Base-by-base conservation (phyloP, 2,329 filamentous ascomycete genomes). In the Davidsoniella eucalypti region DNA sequence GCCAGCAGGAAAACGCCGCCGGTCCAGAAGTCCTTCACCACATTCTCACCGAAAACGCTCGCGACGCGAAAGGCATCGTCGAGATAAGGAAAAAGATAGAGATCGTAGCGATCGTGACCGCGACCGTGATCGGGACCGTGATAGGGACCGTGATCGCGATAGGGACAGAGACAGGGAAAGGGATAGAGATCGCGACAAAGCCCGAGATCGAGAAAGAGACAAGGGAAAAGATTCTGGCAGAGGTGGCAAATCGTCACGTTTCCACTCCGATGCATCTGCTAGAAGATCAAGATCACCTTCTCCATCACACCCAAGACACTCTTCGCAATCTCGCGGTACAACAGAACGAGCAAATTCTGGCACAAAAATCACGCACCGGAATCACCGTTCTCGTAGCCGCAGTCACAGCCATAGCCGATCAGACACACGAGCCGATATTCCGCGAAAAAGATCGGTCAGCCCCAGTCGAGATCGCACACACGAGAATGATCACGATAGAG, bases 401-500 rank as follows among this genome's bases (percentile, higher is more conserved):
- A 52, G 50, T 33, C 50, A 45, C 1, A 18, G 44, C 16, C 25
- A 16, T 16, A 49, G 29, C 16, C 48, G 48, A 8, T 16, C 41
- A 50, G 36, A 33, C 12, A 33, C 9, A 33, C 29, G 29, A 33
- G 29, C 29, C 12, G 8, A 10, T 1, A 12, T 16, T 6, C 14
- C 44, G 17, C 51, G 51, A 21, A 37, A 29, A 23, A 36, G 46
- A 8, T 52, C 51, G 7, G 33, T 38, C 33, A 52, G 46, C 17
- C 33, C 21, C 33, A 52, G 46, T 26, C 33, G 47, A 41, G 51
- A 53, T 7, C 43, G 48, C 4, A 39, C 25, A 16, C 48, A 41
- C 26, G 44, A 49, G 18, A 38, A 49, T 7, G 39, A 53, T 12
- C 61, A 59, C 18, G 45, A 47, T 36, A 33, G 44, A 18, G 44